Percentiles rank a stretch among this genome's conserved stretches.
These are phyloP conservation scores for Clarkia xantiana DNA, from an alignment of 345 rosid species.

Conservation along the genomic window DNA sequence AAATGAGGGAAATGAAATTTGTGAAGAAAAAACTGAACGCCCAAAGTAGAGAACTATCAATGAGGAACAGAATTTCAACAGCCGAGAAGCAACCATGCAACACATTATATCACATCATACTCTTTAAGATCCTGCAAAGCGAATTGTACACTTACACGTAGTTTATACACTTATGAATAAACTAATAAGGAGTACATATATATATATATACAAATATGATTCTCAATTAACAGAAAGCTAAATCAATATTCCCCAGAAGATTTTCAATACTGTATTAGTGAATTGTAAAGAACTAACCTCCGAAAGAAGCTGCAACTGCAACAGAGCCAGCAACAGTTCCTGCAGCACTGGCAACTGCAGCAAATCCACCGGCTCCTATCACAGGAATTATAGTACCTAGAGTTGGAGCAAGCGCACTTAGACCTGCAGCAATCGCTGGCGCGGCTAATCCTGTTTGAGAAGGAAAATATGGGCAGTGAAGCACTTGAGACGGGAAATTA, in stretches of 20 bases:
- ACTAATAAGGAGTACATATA: neutral
- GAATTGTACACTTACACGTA: neutral
- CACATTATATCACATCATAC: neutral
- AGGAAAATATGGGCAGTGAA: slow-evolving; percentile 5
- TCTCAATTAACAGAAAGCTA: neutral
- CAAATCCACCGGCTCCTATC: slow-evolving; percentile 94
- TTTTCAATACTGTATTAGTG: too few relatives aligned
- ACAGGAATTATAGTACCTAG: slow-evolving; percentile 83
- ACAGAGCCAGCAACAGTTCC: slow-evolving; percentile 97
- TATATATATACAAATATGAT: neutral
- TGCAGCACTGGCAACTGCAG: slow-evolving; percentile 93
- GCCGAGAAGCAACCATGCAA: neutral
- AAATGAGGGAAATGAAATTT: too few relatives aligned
- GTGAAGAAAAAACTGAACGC: too few relatives aligned
- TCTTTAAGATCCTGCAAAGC: neutral
- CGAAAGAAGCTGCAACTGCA: slow-evolving; percentile 98
- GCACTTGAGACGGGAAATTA: slow-evolving; percentile 5
- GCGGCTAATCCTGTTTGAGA: slow-evolving; percentile 74
- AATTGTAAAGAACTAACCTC: slow-evolving; percentile 42
- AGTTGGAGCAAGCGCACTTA: slow-evolving; percentile 87
- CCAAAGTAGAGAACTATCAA: neutral
- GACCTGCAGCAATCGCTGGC: slow-evolving; percentile 97
- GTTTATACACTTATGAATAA: too few relatives aligned
- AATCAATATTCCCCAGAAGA: neutral
- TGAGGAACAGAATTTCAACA: neutral